These are phyloP conservation scores for Trichoderma atroviride DNA, from an alignment of 2,329 filamentous ascomycete species.

Conservation along the genomic window DNA sequence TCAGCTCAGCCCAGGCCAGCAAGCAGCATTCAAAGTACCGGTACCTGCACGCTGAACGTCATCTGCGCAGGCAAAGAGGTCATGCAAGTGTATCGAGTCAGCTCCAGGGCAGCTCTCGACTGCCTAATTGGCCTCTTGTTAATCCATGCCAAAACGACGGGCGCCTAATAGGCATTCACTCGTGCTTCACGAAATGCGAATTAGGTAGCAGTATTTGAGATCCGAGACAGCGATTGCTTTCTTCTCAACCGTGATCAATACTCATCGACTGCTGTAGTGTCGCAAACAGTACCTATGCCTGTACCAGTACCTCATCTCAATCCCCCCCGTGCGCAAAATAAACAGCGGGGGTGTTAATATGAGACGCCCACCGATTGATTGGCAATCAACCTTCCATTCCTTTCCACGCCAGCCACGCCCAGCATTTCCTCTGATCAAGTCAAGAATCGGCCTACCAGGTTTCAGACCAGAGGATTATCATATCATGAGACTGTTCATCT, in stretches of 20 bases:
- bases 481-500: neutral
- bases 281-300: neutral
- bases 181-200: neutral
- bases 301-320: neutral
- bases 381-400: conserved; percentile 24
- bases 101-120: neutral
- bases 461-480: neutral
- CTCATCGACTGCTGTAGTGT: neutral
- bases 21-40: conserved; percentile 3
- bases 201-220: neutral
- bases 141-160: neutral
- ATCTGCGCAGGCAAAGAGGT: conserved; percentile 16
- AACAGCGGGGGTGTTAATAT: conserved; percentile 25
- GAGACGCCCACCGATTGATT: conserved; percentile 22
- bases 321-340: neutral
- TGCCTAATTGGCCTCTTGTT: neutral
- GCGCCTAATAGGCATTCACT: neutral
- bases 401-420: conserved; percentile 21
- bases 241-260: neutral
- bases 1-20: neutral
- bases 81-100: conserved; percentile 9
- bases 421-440: neutral
- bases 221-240: neutral
- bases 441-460: neutral
- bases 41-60: conserved; percentile 15